These are phyloP conservation scores for Sporisorium graminicola DNA, from an alignment of 1,284 basidiomycete species.

Conservation along the genomic window DNA sequence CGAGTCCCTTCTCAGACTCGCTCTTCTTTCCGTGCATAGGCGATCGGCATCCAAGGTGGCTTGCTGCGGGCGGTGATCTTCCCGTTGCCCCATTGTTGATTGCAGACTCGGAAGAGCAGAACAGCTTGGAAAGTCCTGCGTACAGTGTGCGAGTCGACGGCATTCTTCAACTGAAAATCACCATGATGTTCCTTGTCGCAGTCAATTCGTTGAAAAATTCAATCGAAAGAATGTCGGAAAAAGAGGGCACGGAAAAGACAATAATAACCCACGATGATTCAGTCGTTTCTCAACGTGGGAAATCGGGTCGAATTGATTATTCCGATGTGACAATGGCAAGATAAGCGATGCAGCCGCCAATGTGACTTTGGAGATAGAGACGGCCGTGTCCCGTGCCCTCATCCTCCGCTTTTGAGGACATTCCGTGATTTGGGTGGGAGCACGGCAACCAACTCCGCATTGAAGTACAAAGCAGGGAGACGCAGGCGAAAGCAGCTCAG, in stretches of 20 bases:
- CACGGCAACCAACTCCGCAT: too few relatives aligned
- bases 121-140: too few relatives aligned
- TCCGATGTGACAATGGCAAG: neutral
- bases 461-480: neutral
- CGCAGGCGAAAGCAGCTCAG: neutral
- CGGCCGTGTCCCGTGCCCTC: conserved; percentile 7
- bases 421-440: too few relatives aligned
- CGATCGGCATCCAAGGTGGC: neutral
- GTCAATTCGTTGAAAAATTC: too few relatives aligned
- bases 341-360: conserved; percentile 6
- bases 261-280: neutral
- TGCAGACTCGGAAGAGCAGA: too few relatives aligned
- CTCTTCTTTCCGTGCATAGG: neutral
- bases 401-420: neutral
- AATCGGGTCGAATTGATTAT: neutral
- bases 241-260: neutral
- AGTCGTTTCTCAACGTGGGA: neutral
- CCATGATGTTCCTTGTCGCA: too few relatives aligned
- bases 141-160: too few relatives aligned
- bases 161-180: too few relatives aligned
- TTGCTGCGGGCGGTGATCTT: too few relatives aligned
- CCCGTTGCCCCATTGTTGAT: too few relatives aligned
- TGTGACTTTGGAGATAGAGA: neutral
- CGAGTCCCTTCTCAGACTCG: neutral
- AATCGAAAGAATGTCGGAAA: too few relatives aligned